phyloP scores from a whole-genome alignment of 2,329 filamentous ascomycete genomes.

The Cryphonectria nitschkei region DNA sequence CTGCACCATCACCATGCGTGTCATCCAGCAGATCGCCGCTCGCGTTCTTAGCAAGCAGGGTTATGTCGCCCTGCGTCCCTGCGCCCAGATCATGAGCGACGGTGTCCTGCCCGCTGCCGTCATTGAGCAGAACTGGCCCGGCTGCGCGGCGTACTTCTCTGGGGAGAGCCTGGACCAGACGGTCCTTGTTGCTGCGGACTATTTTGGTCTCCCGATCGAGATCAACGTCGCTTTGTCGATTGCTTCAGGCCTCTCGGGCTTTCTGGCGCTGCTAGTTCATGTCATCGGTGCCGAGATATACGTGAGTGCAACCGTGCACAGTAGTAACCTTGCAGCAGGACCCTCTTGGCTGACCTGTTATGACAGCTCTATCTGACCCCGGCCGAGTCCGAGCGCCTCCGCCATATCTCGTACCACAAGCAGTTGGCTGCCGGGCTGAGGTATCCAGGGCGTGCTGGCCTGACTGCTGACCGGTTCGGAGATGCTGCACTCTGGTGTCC shows the following conservation, averaged over 20 bases:
- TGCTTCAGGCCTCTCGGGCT: conserved; percentile 56
- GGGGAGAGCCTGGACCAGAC: conserved; percentile 34
- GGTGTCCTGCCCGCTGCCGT: conserved; percentile 38
- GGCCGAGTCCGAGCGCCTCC: conserved; percentile 55
- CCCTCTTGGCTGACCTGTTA: neutral
- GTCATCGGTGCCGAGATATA: conserved; percentile 53
- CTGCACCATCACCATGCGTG: conserved; percentile 55
- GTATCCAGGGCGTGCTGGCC: conserved; percentile 51
- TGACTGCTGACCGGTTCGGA: conserved; percentile 47
- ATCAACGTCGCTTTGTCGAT: conserved; percentile 49
- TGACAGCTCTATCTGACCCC: conserved; percentile 56
- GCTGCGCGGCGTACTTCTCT: conserved; percentile 46
- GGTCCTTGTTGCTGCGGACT: conserved; percentile 40
- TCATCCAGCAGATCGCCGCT: conserved; percentile 50
- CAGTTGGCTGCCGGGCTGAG: conserved; percentile 58
- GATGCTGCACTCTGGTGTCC: conserved; percentile 37
- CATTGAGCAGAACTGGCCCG: conserved; percentile 46
- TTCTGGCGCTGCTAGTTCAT: conserved; percentile 58
- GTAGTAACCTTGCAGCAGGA: too few relatives aligned
- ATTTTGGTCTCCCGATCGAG: conserved; percentile 37
- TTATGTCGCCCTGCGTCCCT: conserved; percentile 42
- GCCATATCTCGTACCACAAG: conserved; percentile 58
- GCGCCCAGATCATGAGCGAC: conserved; percentile 51
- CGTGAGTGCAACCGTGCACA: conserved; percentile 37
- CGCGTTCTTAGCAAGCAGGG: conserved; percentile 40